Evolutionary conservation across 768 basidiomycete genomes (phyloP), one percentile per base, ranked within the genome.

Genomic region (Suillus ampliporus): DNA sequence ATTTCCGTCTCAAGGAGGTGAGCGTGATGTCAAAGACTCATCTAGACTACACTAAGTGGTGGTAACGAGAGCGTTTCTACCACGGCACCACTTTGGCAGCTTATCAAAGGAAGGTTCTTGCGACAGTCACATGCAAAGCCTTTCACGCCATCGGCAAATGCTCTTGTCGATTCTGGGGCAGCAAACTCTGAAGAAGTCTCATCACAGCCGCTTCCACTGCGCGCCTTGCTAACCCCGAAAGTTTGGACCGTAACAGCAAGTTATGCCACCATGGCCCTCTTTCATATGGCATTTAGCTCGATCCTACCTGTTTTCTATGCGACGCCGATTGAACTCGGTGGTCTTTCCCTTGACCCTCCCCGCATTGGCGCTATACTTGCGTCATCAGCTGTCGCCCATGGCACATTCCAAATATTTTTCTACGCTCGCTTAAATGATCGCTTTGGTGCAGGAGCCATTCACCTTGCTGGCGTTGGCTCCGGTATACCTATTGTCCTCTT

Each of bases 211-310:
- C 67, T 83, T 57, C 79, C 87, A 3, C 73, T 90, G 37, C 78
- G 79, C 35, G 72, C 77, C 4, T 76, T 89, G 51, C 76, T 90
- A 23, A 84, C 79, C 19, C 80, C 76, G 4, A 81, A 77, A 19
- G 88, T 92, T 2, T 65, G 89, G 26, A 72, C 87, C 53, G 82
- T 88, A 14, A 81, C 84, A 5, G 77, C 78, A 13, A 89, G 87
- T 68, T 92, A 92, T 70, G 86, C 84, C 8, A 72, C 74, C 34
- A 79, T 88, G 26, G 82, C 89, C 5, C 77, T 91, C 13, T 74
- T 88, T 56, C 89, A 91, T 60, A 89, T 91, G 48, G 72, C 86
- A 10, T 84, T 84, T 66, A 84, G 83, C 47, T 82, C 88, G 4
- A 44, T 81, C 14, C 31, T 68, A 8, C 77, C 79, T 1, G 62